phyloP scores from a whole-genome alignment of 495 filamentous ascomycete genomes.

The Aspergillus cavernicola region DNA sequence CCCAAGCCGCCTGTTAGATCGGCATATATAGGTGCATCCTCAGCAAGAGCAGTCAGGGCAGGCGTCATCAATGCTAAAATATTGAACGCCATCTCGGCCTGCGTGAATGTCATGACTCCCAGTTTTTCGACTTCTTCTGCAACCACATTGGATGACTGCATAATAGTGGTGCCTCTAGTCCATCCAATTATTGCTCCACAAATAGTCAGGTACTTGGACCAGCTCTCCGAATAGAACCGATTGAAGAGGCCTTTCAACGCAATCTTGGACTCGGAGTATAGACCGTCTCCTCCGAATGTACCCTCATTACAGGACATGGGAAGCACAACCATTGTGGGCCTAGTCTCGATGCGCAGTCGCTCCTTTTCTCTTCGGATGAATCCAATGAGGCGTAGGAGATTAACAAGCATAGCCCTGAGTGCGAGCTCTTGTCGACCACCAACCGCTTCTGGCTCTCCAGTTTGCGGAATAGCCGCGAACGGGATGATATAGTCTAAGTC shows the following conservation, averaged over 20 bases:
- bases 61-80: conserved; percentile 94
- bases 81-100: conserved; percentile 99
- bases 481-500: conserved; percentile 94
- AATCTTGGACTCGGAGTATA: conserved; percentile 97
- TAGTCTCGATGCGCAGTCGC: conserved; percentile 77
- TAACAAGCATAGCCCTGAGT: conserved; percentile 98
- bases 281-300: conserved; percentile 94
- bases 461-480: conserved; percentile 95
- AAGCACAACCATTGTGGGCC: conserved; percentile 91
- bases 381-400: conserved; percentile 85
- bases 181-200: conserved; percentile 98
- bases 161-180: conserved; percentile 97
- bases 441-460: conserved; percentile 85
- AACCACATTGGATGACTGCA: conserved; percentile 95
- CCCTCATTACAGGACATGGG: conserved; percentile 97
- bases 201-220: conserved; percentile 94
- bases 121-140: conserved; percentile 93
- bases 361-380: conserved; percentile 74
- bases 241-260: conserved; percentile 96
- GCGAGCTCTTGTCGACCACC: conserved; percentile 91
- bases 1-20: conserved; percentile 24
- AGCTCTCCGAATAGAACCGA: conserved; percentile 94
- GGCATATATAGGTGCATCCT: conserved; percentile 23
- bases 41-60: conserved; percentile 80
- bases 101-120: conserved; percentile 97